Base-by-base conservation (phyloP, 2,329 filamentous ascomycete genomes). In the Colletotrichum zoysiae region DNA sequence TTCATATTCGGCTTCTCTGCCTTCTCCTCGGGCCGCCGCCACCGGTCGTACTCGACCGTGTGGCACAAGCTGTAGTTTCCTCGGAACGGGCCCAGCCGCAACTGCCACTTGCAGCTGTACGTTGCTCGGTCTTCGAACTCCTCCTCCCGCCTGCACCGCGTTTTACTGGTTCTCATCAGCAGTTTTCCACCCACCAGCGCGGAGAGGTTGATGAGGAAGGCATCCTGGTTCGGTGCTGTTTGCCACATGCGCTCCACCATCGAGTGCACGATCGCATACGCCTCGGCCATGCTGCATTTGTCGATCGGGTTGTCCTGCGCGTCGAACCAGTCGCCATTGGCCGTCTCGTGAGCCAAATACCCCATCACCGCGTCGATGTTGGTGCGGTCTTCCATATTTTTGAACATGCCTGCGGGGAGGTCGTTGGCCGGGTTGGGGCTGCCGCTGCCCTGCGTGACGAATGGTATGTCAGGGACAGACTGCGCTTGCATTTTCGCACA, bases 181-280 rank as follows among this genome's bases (percentile, higher is more conserved):
- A 86, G 78, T 60, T 81, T 84, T 4, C 86, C 86, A 11, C 89
- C 89, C 0, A 85, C 85, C 14, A 91, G 81, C 5, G 87, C 88
- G 0, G 88, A 85, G 7, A 91, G 78, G 76, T 90, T 91, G 74
- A 90, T 86, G 16, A 91, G 79, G 74, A 91, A 90, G 0, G 85
- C 83, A 76, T 90, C 85, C 6, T 86, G 84, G 14, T 84, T 86
- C 1, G 82, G 79, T 0, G 88, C 86, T 56, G 85, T 83, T 50
- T 82, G 83, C 71, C 86, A 83, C 71, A 90, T 83, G 65, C 85
- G 85, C 65, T 86, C 84, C 33, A 90, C 81, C n/a, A 87, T 83
- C 55, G 85, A 81, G 69, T 86, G 84, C 61, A 86, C 83, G n/a
- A 91, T 82, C 40, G 86, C 87, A 14, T 82, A 79, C 1, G 86